Percentiles rank a stretch among this genome's conserved stretches.
These are phyloP conservation scores for Leptosphaerulina australis DNA, from an alignment of 2,329 filamentous ascomycete species.

Conservation along the genomic window DNA sequence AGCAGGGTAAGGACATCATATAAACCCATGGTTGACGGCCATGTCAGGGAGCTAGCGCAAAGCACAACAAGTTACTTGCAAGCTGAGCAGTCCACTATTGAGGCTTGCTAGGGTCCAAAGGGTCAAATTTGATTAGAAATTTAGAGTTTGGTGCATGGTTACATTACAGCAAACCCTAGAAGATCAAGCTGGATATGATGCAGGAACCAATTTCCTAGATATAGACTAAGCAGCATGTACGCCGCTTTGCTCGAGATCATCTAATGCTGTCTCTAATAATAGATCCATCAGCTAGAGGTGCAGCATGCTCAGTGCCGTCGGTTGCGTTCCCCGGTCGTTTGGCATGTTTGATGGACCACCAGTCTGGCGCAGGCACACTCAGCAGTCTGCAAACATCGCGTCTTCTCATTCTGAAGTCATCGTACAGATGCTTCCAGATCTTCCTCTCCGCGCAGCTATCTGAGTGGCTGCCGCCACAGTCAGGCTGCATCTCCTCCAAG, in stretches of 20 bases:
- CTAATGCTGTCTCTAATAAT: not conserved
- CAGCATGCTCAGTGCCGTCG: conserved; percentile 30
- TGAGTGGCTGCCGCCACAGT: conserved; percentile 46
- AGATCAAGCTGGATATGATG: conserved; percentile 5
- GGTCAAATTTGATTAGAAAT: too few species aligned
- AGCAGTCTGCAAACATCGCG: conserved; percentile 50
- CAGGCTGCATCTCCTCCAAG: conserved; percentile 53
- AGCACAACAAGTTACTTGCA: too few species aligned
- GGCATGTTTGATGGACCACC: conserved; percentile 38
- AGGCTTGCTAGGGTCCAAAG: too few species aligned
- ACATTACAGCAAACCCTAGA: not conserved
- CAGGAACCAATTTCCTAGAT: conserved; percentile 9
- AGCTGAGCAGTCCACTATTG: too few species aligned
- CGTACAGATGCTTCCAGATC: conserved; percentile 55
- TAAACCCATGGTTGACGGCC: too few species aligned
- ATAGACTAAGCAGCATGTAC: not conserved
- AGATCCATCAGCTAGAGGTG: conserved; percentile 21
- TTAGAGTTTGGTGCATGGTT: too few species aligned
- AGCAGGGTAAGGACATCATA: conserved; percentile 1
- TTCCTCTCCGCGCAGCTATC: conserved; percentile 47
- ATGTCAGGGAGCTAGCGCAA: too few species aligned
- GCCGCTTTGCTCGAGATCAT: not conserved
- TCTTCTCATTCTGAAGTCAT: conserved; percentile 52
- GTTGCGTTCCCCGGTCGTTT: conserved; percentile 28
- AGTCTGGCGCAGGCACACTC: conserved; percentile 49